These are phyloP conservation scores for Pseudozyma sp. DNA, from an alignment of 1,284 basidiomycete genomes.

Conservation along the genomic window DNA sequence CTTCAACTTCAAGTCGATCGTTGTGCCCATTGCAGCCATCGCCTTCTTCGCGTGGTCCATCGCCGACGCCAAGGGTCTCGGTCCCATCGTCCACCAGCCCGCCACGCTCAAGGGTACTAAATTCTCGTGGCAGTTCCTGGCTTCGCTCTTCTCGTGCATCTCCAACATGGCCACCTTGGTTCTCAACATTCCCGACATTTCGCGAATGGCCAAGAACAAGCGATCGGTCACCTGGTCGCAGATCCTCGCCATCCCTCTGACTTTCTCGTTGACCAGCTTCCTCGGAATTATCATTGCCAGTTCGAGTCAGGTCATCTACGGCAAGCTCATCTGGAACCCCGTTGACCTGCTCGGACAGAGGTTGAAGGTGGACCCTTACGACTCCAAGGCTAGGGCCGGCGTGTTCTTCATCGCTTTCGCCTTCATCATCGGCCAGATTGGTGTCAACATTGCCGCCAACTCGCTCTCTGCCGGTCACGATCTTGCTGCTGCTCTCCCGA, in stretches of 20 bases:
- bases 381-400: constrained; percentile 70
- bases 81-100: constrained; percentile 80
- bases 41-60: constrained; percentile 85
- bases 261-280: constrained; percentile 82
- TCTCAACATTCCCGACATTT: constrained; percentile 60
- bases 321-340: constrained; percentile 82
- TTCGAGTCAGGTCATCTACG: constrained; percentile 80
- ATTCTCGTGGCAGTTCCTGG: constrained; percentile 83
- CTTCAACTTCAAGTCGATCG: constrained; percentile 82
- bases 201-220: constrained; percentile 52
- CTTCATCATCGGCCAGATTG: constrained; percentile 79
- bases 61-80: constrained; percentile 78
- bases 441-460: constrained; percentile 79
- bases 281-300: constrained; percentile 82
- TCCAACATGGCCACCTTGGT: constrained; percentile 58
- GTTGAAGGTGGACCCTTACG: constrained; percentile 76
- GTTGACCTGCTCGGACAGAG: constrained; percentile 79
- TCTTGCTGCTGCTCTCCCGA: constrained; percentile 79
- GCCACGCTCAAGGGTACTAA: constrained; percentile 77
- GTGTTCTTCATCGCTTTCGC: constrained; percentile 76
- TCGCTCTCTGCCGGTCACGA: constrained; percentile 86
- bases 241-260: constrained; percentile 75
- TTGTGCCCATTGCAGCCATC: constrained; percentile 72
- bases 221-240: constrained; percentile 50
- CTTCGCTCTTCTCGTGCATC: constrained; percentile 60